phyloP scores from a whole-genome alignment of 768 basidiomycete species.

The Phaeotremella fagi region DNA sequence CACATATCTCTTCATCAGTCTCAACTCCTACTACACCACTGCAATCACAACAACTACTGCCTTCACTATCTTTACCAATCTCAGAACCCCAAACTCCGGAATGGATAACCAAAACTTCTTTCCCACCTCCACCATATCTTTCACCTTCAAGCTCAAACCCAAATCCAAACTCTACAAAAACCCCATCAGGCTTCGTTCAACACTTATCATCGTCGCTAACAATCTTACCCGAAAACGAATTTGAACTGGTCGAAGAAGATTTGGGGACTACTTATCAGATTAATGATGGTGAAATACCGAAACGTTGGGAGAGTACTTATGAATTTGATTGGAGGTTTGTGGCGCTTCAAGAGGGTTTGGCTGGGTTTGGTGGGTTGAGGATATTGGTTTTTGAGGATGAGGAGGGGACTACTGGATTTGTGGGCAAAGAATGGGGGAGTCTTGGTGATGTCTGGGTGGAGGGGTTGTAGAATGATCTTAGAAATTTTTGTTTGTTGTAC shows the following conservation, averaged over 20 bases:
- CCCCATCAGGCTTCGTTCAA: conserved; percentile 2
- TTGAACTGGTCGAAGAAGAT: conserved; percentile 12
- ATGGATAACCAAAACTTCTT: not conserved
- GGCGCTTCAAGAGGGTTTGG: conserved; percentile 25
- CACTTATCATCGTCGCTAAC: conserved; percentile 6
- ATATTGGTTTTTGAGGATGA: conserved; percentile 20
- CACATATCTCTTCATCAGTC: conserved; percentile 2
- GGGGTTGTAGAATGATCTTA: no score
- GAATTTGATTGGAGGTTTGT: conserved; percentile 27
- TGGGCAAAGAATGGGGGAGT: conserved; percentile 28
- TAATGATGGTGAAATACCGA: not conserved
- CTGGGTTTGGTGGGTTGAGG: conserved; percentile 28
- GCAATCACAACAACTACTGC: not conserved
- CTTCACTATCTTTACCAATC: not conserved
- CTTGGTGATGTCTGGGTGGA: conserved; percentile 30
- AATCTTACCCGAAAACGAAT: not conserved
- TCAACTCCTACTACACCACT: not conserved
- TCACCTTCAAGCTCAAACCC: no score
- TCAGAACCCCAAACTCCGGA: no score
- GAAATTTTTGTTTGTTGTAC: no score
- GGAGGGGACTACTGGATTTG: not conserved
- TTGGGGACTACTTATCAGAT: conserved; percentile 17
- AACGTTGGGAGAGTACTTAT: conserved; percentile 24
- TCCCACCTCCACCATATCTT: conserved; percentile 25
- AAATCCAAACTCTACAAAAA: not conserved